Evolutionary conservation across 2,329 filamentous ascomycete genomes (phyloP).

Genomic region (Aspergillus alliaceus): DNA sequence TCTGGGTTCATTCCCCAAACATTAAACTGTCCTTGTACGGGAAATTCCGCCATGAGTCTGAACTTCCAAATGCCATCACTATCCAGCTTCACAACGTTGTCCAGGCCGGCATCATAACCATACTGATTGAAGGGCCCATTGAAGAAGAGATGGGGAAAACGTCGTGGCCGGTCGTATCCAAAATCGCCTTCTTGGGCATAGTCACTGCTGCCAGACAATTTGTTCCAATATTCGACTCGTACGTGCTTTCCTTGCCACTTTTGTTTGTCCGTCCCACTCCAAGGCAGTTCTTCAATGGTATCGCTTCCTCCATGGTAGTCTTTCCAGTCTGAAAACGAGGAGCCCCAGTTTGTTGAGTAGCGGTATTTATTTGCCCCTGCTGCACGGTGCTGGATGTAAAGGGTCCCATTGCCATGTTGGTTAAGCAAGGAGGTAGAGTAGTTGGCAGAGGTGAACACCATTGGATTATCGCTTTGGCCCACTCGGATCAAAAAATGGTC

Average conservation of each 20-base stretch:
- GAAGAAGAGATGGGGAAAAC: conserved; percentile 63
- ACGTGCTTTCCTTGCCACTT: conserved; percentile 63
- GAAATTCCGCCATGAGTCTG: conserved; percentile 65
- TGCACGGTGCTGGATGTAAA: conserved; percentile 59
- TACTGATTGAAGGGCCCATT: conserved; percentile 65
- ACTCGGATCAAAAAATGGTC: conserved; percentile 64
- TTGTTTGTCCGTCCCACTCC: conserved; percentile 61
- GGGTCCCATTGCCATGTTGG: conserved; percentile 41
- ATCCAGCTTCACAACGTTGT: conserved; percentile 53
- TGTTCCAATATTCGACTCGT: conserved; percentile 63
- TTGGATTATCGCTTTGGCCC: conserved; percentile 58
- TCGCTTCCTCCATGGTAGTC: conserved; percentile 55
- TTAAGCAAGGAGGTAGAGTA: conserved; percentile 58
- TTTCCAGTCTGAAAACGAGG: conserved; percentile 59
- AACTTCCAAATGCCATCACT: conserved; percentile 57
- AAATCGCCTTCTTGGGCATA: conserved; percentile 62
- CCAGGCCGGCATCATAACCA: conserved; percentile 61
- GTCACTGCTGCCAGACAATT: conserved; percentile 58
- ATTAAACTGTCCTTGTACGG: conserved; percentile 61
- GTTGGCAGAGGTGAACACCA: conserved; percentile 60
- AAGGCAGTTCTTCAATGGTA: conserved; percentile 50
- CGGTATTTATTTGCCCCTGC: conserved; percentile 63
- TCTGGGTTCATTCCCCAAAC: conserved; percentile 67
- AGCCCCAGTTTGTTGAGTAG: conserved; percentile 63
- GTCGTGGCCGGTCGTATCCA: conserved; percentile 44